Evolutionary conservation across 176 grass and related monocot genomes (phyloP).

Genomic region (Guadua angustifolia): DNA sequence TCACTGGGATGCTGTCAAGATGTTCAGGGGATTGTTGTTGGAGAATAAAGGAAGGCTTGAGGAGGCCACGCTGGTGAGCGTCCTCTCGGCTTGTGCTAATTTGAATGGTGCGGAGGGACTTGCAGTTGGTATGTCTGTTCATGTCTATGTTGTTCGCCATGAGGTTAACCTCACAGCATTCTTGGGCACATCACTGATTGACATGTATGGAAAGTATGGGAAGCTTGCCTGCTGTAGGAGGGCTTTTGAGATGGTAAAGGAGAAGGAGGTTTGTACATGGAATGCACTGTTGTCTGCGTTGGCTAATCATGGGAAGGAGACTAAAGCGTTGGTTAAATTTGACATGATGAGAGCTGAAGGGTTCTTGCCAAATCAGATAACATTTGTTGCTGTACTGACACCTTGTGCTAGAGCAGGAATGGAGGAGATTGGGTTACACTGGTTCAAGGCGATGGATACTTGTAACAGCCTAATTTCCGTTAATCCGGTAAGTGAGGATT

Average conservation of each 20-base stretch:
- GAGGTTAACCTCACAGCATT: slow-evolving; percentile 56
- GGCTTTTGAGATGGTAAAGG: slow-evolving; percentile 31
- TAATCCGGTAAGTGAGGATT: too few relatives aligned
- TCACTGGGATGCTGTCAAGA: slow-evolving; percentile 46
- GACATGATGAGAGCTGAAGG: slow-evolving; percentile 55
- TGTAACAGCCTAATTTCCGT: too few relatives aligned
- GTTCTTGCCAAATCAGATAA: slow-evolving; percentile 63
- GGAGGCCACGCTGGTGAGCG: slow-evolving; percentile 73
- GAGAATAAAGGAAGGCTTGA: slow-evolving; percentile 28
- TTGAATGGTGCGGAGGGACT: slow-evolving; percentile 46
- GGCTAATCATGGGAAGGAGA: slow-evolving; percentile 61
- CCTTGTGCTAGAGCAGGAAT: slow-evolving; percentile 62
- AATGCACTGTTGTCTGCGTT: slow-evolving; percentile 66
- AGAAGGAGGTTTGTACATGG: slow-evolving; percentile 67
- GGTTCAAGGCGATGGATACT: slow-evolving; percentile 56
- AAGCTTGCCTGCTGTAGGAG: slow-evolving; percentile 44
- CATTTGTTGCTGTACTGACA: slow-evolving; percentile 63
- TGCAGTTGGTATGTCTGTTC: slow-evolving; percentile 48
- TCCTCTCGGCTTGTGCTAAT: slow-evolving; percentile 69
- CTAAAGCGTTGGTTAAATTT: slow-evolving; percentile 56
- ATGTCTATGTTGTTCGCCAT: slow-evolving; percentile 46
- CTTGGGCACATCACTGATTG: slow-evolving; percentile 67
- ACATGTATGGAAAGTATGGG: slow-evolving; percentile 85
- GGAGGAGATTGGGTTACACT: slow-evolving; percentile 65
- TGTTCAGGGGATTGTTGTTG: slow-evolving; percentile 50